Base-by-base conservation (phyloP, 192 early-diverging fungal species). In the Linnemannia exigua region DNA sequence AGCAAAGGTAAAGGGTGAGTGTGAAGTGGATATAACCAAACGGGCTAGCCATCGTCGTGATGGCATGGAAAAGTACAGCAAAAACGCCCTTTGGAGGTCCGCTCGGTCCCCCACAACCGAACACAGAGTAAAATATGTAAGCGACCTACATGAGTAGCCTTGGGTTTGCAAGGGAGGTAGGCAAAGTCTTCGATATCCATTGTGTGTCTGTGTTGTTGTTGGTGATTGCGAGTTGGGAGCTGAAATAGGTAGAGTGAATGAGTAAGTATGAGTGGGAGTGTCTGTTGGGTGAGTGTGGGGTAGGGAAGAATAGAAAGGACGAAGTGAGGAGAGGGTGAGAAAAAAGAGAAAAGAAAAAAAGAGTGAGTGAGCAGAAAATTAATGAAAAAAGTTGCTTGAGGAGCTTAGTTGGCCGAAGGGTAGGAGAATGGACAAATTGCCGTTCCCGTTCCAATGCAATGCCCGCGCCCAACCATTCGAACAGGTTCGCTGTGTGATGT, bases 101-200 rank as follows among this genome's bases (percentile, higher is more conserved):
- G 68, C 68, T 41, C 68, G 44, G 7, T 22, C 37, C 25, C 14
- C 35, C 31, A 19, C 36, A 15, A 8, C 22, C n/a, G 58, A 15
- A 11, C 17, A 33, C 17, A 48, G 44, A 28, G 7, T 6, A 11
- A 19, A 36, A 19, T 1, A 47, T 7, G 37, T 25, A 20, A 54
- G 4, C 6, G 36, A 41, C 50, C 66, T 84, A 84, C 82, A 41
- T 84, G 78, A 4, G 82, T 84, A 61, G 79, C 82, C 37, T 84
- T 84, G 35, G 82, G 82, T 46, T 84, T 84, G 14, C 71, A 63
- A 3, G 76, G 22, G 25, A 84, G 76, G 52, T 84, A 73, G 58
- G 76, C 82, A 31, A 84, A 67, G 63, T 84, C 82, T 75, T 84
- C 82, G 28, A 84, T 84, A 67, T 84, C 82, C 81, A 83, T 83